Conservation (phyloP, 2,329 filamentous ascomycete species). For the Epichloe brachyelytri region DNA sequence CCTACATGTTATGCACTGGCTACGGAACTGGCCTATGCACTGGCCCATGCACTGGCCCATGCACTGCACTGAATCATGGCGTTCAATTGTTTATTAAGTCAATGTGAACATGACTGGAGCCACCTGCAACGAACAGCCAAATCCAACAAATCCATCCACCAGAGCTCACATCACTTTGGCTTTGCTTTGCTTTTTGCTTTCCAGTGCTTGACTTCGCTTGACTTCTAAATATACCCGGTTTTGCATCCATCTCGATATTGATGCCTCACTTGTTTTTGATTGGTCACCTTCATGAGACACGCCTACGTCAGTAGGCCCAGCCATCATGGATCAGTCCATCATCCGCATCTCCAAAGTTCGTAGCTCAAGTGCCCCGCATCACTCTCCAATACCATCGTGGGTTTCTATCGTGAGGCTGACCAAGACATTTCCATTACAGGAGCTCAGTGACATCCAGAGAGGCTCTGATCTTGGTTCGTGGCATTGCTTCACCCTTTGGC, state of each 20-base stretch:
- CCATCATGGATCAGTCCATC: constrained; percentile 60
- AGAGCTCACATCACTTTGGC: too few species aligned
- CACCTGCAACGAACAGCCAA: too few species aligned
- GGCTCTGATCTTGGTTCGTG: constrained; percentile 68
- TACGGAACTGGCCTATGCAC: too few species aligned
- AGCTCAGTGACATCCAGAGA: constrained; percentile 75
- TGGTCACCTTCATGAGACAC: background rate
- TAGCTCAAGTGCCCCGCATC: constrained; percentile 11
- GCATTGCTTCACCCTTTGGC: constrained; percentile 3
- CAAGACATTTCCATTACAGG: constrained; percentile 34
- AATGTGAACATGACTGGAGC: too few species aligned
- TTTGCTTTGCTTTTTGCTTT: too few species aligned
- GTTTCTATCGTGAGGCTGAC: constrained; percentile 6
- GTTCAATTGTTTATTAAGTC: too few species aligned
- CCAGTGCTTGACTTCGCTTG: background rate
- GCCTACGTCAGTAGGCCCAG: constrained; percentile 1
- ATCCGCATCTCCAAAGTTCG: constrained; percentile 74
- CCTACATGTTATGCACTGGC: too few species aligned
- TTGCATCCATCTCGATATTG: background rate
- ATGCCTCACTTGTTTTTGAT: background rate
- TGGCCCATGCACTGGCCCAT: too few species aligned
- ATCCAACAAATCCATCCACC: too few species aligned
- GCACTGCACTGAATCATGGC: too few species aligned
- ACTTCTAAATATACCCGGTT: background rate
- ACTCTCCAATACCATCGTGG: constrained; percentile 8